Conservation (phyloP, 257 asterid genomes). For the Cynanchum wilfordii region DNA sequence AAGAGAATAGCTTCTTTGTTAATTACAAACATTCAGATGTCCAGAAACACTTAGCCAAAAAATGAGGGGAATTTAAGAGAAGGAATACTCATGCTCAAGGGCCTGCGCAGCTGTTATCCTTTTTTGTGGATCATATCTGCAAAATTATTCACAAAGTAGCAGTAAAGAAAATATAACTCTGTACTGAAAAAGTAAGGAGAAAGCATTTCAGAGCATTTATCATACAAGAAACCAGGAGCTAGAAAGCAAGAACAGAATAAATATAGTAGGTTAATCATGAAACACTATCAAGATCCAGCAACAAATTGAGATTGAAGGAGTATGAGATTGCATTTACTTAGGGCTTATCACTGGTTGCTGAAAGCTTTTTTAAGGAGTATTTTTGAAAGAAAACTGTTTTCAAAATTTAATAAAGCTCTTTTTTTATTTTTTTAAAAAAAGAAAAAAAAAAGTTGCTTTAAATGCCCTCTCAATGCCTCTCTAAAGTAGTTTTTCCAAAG, state of each 20-base stretch:
- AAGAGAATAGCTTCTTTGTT: not conserved
- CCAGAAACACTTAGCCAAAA: not conserved
- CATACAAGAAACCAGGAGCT: not conserved
- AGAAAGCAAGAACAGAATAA: not conserved
- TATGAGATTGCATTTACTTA: not conserved
- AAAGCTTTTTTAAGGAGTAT: not conserved
- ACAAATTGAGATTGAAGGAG: not conserved
- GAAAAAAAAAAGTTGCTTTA: not conserved
- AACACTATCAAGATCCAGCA: not conserved
- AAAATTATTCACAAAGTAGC: slow-evolving; percentile 16
- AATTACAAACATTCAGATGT: not conserved
- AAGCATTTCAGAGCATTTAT: not conserved
- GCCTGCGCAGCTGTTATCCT: slow-evolving; percentile 93
- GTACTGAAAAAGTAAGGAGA: not conserved
- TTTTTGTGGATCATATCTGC: slow-evolving; percentile 93
- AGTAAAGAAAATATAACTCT: not conserved
- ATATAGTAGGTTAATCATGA: not conserved
- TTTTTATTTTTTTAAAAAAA: not conserved
- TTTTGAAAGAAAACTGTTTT: not conserved
- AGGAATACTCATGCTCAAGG: slow-evolving; percentile 86
- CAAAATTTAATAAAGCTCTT: not conserved
- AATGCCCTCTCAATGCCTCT: not conserved
- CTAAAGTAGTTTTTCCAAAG: not conserved
- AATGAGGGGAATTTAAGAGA: slow-evolving; percentile 13
- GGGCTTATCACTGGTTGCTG: not conserved